phyloP scores from a whole-genome alignment of 2,329 filamentous ascomycete genomes.

The Beauveria sp. region DNA sequence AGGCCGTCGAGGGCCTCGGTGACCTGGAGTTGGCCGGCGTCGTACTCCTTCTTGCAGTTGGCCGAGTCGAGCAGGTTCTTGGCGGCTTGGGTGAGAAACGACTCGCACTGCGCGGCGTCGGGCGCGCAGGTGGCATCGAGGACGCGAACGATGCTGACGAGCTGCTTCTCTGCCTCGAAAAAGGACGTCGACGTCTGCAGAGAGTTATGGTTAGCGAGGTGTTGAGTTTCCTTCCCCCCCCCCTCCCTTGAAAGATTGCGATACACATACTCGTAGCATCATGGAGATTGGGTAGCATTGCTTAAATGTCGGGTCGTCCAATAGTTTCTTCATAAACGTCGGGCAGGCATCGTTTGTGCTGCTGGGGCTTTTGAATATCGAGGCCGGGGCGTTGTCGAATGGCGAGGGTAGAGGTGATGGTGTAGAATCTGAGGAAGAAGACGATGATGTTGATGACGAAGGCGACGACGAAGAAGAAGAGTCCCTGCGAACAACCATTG shows the following conservation, averaged over 20 bases:
- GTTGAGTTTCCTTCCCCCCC: too few species aligned
- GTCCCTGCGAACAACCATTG: not conserved
- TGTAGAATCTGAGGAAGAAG: constrained; percentile 13
- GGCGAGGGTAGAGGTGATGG: constrained; percentile 49
- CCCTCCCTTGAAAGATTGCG: too few species aligned
- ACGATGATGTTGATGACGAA: constrained; percentile 6
- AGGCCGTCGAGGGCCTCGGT: constrained; percentile 69
- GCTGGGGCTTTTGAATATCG: constrained; percentile 50
- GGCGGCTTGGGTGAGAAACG: constrained; percentile 58
- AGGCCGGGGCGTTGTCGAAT: constrained; percentile 58
- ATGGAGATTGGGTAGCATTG: constrained; percentile 78
- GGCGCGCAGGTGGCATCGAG: constrained; percentile 73
- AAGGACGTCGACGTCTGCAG: constrained; percentile 71
- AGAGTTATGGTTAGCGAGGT: too few species aligned
- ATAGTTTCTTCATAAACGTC: constrained; percentile 59
- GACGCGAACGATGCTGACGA: constrained; percentile 64
- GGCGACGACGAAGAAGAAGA: not conserved
- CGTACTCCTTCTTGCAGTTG: constrained; percentile 67
- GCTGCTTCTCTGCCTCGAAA: constrained; percentile 68
- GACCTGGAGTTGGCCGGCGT: constrained; percentile 60
- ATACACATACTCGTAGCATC: constrained; percentile 60
- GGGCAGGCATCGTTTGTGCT: constrained; percentile 47
- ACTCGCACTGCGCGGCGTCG: constrained; percentile 56
- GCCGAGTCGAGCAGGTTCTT: constrained; percentile 50
- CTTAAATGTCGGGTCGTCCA: constrained; percentile 59